Evolutionary conservation across 768 basidiomycete genomes (phyloP), one percentile per base, ranked within the genome.

Genomic region (Termitomyces sp.): DNA sequence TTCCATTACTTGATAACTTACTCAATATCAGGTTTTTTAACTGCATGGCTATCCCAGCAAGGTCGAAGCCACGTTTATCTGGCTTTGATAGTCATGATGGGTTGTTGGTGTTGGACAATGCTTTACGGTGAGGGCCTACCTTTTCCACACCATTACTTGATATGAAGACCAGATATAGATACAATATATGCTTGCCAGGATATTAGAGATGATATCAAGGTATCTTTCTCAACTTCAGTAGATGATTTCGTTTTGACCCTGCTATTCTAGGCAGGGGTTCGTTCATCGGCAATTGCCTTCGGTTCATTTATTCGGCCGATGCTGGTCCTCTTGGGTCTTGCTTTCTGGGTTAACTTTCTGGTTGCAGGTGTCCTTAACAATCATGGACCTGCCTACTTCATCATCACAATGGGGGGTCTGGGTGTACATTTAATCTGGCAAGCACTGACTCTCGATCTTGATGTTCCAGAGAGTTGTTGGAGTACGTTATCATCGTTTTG

Each of bases 41-140:
- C 36, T 13, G 27, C 47, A 27, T 57, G 55, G 55, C 31, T 48
- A 46, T 48, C 55, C 15, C 36, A 47, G 2, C 15, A 31, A 9
- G 47, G 36, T 20, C 15, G 3, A 31, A 73, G 72, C 33, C 65
- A 79, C 33, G 34, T 58, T 7, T 42, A 58, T 15, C 41, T 80
- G 6, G 59, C 77, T 11, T 44, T 55, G 1, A 60, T 67, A 16
- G 72, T 68, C 7, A 73, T 77, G 64, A 57, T 66, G 20, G 76
- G 72, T 1, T 78, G 75, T 52, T 80, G 78, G 78, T 77, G 76
- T 55, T 77, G 77, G 77, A 78, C 77, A 0, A 76, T 78, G 76
- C 61, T 77, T 42, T 78, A 77, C 51, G 77, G 77, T 77, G 60
- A n/a, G 61, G 53, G 8, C 11, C 33, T 49, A 16, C 24, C 27